Conservation (phyloP, 2,329 filamentous ascomycete species). For the Aspergillus sp. region DNA sequence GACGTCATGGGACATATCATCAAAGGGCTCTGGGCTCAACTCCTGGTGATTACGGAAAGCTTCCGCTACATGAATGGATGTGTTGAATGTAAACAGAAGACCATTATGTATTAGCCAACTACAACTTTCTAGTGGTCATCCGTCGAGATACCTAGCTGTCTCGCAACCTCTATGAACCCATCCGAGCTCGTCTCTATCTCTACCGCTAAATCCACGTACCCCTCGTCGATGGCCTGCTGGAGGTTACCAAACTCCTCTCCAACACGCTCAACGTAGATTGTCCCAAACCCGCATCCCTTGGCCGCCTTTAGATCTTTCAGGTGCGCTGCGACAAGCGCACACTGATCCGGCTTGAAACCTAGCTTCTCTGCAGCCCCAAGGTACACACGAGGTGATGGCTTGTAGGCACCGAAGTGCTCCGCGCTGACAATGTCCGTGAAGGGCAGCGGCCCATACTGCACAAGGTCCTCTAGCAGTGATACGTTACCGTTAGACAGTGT, state of each 20-base stretch:
- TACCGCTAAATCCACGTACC: slow-evolving; percentile 67
- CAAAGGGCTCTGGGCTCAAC: neutral
- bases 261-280: slow-evolving; percentile 70
- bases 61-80: neutral
- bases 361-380: slow-evolving; percentile 64
- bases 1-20: neutral
- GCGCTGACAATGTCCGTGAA: slow-evolving; percentile 66
- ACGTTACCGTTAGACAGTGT: slow-evolving; percentile 76
- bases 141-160: slow-evolving; percentile 41
- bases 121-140: neutral
- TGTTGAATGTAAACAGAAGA: neutral
- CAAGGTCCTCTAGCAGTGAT: slow-evolving; percentile 65
- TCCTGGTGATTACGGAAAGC: neutral
- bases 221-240: slow-evolving; percentile 53
- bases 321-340: slow-evolving; percentile 78
- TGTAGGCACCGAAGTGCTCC: slow-evolving; percentile 73
- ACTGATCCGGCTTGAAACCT: slow-evolving; percentile 58
- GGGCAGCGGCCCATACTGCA: slow-evolving; percentile 56
- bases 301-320: slow-evolving; percentile 68
- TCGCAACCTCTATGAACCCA: slow-evolving; percentile 55
- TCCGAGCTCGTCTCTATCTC: slow-evolving; percentile 45
- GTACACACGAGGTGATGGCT: slow-evolving; percentile 69
- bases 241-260: slow-evolving; percentile 65
- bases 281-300: slow-evolving; percentile 62
- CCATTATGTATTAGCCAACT: neutral